Conservation (phyloP, 768 basidiomycete species). For the Serendipita indica region DNA sequence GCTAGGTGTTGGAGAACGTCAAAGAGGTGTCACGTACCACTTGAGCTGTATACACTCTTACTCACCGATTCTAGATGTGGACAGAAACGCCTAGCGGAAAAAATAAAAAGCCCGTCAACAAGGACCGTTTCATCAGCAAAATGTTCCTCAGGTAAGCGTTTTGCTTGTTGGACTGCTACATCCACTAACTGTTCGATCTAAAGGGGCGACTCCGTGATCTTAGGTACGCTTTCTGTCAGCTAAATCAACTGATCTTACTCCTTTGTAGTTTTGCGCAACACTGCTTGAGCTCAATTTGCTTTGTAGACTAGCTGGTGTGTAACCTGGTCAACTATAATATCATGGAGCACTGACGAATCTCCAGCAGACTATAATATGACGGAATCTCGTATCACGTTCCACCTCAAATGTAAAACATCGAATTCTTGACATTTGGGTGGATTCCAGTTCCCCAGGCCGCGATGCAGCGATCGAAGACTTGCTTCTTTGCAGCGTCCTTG, state of each 20-base stretch:
- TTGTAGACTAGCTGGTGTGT: not conserved
- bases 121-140: slow-evolving; percentile 98
- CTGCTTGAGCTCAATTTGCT: not conserved
- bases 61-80: slow-evolving; percentile 67
- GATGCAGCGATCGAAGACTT: slow-evolving; percentile 39
- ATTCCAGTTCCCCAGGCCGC: slow-evolving; percentile 32
- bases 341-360: not conserved
- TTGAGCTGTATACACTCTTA: not conserved
- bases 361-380: not conserved
- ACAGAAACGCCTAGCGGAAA: slow-evolving; percentile 96
- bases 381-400: not conserved
- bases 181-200: slow-evolving; percentile 12
- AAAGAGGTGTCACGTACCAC: slow-evolving; percentile 54
- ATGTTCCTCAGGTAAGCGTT: slow-evolving; percentile 78
- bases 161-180: not conserved
- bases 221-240: slow-evolving; percentile 37
- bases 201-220: slow-evolving; percentile 94
- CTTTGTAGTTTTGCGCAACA: not conserved
- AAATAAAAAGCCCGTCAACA: slow-evolving; percentile 97
- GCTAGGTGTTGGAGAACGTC: slow-evolving; percentile 87
- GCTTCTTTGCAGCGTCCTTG: slow-evolving; percentile 30
- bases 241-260: not conserved
- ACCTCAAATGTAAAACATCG: slow-evolving; percentile 18
- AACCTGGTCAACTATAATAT: not conserved
- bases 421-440: slow-evolving; percentile 12